Evolutionary conservation across 2,329 filamentous ascomycete species (phyloP), one percentile per base, ranked within the genome.

Genomic region (Monosporascus cannonballus): DNA sequence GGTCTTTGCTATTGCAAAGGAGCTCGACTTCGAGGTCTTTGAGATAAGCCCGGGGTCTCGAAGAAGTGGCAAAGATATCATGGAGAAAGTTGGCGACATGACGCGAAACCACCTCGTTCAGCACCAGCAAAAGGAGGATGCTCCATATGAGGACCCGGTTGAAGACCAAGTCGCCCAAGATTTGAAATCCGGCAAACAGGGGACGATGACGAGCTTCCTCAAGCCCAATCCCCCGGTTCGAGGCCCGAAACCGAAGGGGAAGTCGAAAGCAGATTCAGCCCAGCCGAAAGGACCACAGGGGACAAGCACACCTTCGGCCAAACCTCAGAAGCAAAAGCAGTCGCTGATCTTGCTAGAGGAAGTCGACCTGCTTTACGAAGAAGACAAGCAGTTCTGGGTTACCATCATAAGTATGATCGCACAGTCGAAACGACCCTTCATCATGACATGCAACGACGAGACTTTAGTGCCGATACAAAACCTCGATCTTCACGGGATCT

Each of bases 11-110:
- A 87, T 92, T 42, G 93, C 94, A 4, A 93, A 89, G 64, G 93
- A 99, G 70, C 77, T 97, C 17, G 90, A 83, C 1, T 97, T 95
- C 64, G 92, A 96, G 63, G 81, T 99, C 1, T 99, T 99, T 60
- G 94, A 99, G 69, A 91, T 99, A 65, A 95, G 96, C 63, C 75
- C 93, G 0, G 84, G 90, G 55, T 90, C 83, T 59, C 84, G 92
- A 49, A 80, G 94, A 56, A 96, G 84, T 64, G 93, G 92, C 34
- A 94, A 87, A 67, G 94, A 99, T 63, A 85, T 99, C 47, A 68
- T 96, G 36, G 94, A 99, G 63, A 89, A 83, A 61, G 90, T 99
- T 45, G 95, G 94, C 41, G 91, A 99, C 69, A 97, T 99, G 93
- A 94, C 91, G 4, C 86, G 86, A 56, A 97, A 99, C 62, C 94